These are phyloP conservation scores for Raddia distichophylla DNA, from an alignment of 176 grass and related monocot species.

Conservation along the genomic window DNA sequence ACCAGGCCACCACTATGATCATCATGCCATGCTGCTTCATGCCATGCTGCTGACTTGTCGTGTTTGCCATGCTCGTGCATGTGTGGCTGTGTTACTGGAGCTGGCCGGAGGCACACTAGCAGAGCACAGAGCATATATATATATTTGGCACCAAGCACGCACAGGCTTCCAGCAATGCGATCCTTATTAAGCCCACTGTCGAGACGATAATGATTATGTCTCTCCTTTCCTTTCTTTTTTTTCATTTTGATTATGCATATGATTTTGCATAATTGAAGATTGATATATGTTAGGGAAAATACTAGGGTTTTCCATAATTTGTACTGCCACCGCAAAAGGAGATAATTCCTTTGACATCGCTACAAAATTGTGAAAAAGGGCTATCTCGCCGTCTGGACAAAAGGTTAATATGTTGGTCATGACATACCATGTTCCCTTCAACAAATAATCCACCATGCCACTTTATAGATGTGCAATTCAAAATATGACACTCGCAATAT, in stretches of 20 bases:
- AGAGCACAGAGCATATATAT: conserved; percentile 22
- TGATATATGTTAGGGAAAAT: neutral
- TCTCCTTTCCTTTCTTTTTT: neutral
- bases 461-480: no score
- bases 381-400: no score
- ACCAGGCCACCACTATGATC: conserved; percentile 22
- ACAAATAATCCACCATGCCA: no score
- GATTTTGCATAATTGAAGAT: neutral
- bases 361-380: no score
- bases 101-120: conserved; percentile 35
- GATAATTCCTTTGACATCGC: no score
- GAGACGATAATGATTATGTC: conserved; percentile 8
- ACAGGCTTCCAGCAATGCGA: conserved; percentile 4
- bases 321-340: no score
- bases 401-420: no score
- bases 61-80: conserved; percentile 32
- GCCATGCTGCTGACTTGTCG: conserved; percentile 25
- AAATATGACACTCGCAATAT: no score
- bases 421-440: no score
- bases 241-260: neutral
- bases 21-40: conserved; percentile 35
- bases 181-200: conserved; percentile 15
- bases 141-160: neutral
- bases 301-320: no score
- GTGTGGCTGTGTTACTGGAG: conserved; percentile 11